Evolutionary conservation across 768 basidiomycete genomes (phyloP).

Genomic region (Sutorius australiensis): DNA sequence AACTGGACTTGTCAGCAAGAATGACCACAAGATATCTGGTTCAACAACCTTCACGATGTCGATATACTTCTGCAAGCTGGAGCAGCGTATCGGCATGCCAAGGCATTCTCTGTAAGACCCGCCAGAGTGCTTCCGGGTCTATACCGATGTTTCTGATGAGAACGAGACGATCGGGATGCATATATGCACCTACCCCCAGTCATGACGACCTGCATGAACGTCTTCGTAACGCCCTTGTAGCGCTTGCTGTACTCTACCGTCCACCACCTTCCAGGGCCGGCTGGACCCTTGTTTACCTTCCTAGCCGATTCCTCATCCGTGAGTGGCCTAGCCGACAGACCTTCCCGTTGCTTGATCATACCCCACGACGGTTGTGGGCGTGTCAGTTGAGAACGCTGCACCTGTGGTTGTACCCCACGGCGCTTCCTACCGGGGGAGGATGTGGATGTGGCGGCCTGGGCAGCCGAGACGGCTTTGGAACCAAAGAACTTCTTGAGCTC

Average conservation of each 20-base stretch:
- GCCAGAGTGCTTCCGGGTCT: slow-evolving; percentile 80
- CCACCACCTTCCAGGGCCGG: slow-evolving; percentile 75
- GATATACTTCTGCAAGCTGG: slow-evolving; percentile 29
- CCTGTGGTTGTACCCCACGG: slow-evolving; percentile 33
- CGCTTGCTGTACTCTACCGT: slow-evolving; percentile 82
- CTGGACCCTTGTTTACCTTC: slow-evolving; percentile 41
- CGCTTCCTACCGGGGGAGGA: slow-evolving; percentile 36
- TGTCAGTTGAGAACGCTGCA: slow-evolving; percentile 67
- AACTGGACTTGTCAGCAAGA: neutral
- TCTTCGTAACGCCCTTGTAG: slow-evolving; percentile 77
- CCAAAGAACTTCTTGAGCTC: slow-evolving; percentile 96
- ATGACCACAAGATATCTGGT: neutral
- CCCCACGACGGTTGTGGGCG: slow-evolving; percentile 77
- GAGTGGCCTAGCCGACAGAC: slow-evolving; percentile 61
- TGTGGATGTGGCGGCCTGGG: slow-evolving; percentile 37
- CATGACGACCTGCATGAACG: slow-evolving; percentile 77
- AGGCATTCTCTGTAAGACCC: slow-evolving; percentile 69
- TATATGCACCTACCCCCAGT: slow-evolving; percentile 62
- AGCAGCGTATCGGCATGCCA: slow-evolving; percentile 90
- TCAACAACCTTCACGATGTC: slow-evolving; percentile 77
- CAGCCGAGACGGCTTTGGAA: slow-evolving; percentile 75
- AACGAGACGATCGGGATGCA: neutral
- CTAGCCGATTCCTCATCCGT: slow-evolving; percentile 49
- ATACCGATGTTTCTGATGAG: neutral
- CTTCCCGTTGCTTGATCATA: slow-evolving; percentile 63